Conservation (phyloP, 2,329 filamentous ascomycete genomes). For the Magnaporthiopsis poae region DNA sequence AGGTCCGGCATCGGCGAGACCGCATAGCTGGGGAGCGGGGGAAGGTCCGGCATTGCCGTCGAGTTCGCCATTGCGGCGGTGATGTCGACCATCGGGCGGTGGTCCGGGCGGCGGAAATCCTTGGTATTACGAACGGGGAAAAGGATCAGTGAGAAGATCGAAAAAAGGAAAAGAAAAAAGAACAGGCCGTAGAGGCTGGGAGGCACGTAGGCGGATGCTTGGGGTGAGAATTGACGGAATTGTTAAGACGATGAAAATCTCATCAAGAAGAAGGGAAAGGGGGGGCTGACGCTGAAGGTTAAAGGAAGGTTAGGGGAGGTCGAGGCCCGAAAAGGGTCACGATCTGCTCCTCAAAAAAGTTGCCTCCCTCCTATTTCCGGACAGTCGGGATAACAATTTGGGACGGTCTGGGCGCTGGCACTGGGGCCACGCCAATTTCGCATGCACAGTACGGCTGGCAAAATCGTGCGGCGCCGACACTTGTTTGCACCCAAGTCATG, state of each 20-base stretch:
- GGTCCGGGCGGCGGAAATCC: background rate
- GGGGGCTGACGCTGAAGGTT: background rate
- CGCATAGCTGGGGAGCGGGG: slow-evolving; percentile 76
- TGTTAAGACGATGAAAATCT: background rate
- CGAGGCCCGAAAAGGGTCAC: background rate
- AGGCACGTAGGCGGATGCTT: background rate
- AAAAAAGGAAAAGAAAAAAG: background rate
- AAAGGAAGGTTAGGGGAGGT: background rate
- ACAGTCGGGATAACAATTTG: background rate
- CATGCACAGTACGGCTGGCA: background rate
- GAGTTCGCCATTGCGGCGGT: slow-evolving; percentile 38
- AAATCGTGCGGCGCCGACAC: background rate
- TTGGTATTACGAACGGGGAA: background rate
- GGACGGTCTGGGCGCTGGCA: background rate
- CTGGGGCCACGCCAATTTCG: background rate
- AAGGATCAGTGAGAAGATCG: background rate
- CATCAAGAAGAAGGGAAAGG: background rate
- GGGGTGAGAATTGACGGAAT: background rate
- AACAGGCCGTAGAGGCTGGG: background rate
- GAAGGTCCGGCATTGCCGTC: slow-evolving; percentile 54
- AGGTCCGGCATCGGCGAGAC: slow-evolving; percentile 61
- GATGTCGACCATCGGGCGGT: slow-evolving; percentile 30
- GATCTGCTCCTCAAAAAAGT: background rate
- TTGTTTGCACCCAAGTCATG: background rate
- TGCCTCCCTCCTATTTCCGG: background rate